Conservation (phyloP, 768 basidiomycete species). For the Psilocybe sp. region DNA sequence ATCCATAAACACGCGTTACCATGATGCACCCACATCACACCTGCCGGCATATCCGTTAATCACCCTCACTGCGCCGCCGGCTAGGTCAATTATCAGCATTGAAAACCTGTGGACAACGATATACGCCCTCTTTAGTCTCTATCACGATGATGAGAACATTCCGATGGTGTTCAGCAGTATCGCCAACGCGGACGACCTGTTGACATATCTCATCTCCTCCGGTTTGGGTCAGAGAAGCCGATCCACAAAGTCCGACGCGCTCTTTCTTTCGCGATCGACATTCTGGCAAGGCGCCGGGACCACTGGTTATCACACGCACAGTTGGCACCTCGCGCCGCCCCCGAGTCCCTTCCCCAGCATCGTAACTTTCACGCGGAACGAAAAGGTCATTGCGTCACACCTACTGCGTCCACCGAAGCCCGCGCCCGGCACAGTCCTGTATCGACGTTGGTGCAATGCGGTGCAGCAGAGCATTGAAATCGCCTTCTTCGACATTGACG, state of each 20-base stretch:
- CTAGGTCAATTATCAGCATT: too few species aligned
- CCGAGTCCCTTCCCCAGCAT: constrained; percentile 31
- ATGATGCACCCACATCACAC: too few species aligned
- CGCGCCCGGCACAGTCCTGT: constrained; percentile 35
- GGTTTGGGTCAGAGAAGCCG: too few species aligned
- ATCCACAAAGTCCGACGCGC: constrained; percentile 13
- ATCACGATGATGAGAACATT: too few species aligned
- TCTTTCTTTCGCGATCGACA: constrained; percentile 38
- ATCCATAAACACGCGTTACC: too few species aligned
- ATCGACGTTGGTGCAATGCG: constrained; percentile 32
- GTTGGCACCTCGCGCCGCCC: constrained; percentile 22
- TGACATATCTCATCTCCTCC: too few species aligned
- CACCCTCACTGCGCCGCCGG: too few species aligned
- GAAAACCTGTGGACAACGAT: too few species aligned
- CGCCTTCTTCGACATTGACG: constrained; percentile 30
- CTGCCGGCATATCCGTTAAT: too few species aligned
- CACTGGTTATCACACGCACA: constrained; percentile 23
- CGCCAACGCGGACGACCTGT: too few species aligned
- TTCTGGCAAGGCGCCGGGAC: constrained; percentile 55
- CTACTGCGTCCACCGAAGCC: constrained; percentile 51
- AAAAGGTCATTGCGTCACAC: constrained; percentile 46
- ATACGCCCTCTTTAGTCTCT: too few species aligned
- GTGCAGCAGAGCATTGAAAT: constrained; percentile 31
- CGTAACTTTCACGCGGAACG: constrained; percentile 40
- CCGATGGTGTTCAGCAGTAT: too few species aligned